These are phyloP conservation scores for Suillus variegatus DNA, from an alignment of 768 basidiomycete species.

Conservation along the genomic window DNA sequence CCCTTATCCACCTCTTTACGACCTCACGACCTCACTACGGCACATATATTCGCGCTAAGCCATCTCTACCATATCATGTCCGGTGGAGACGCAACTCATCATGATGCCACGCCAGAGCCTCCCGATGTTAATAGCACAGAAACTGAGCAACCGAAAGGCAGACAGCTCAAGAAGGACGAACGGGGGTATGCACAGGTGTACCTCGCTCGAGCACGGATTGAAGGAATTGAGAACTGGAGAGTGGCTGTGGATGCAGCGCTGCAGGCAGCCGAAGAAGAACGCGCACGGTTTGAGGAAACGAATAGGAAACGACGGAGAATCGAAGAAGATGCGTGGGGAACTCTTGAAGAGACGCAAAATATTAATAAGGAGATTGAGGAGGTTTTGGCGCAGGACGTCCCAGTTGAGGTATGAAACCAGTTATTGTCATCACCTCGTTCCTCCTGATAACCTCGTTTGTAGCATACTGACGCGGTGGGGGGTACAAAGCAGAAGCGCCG, in stretches of 20 bases:
- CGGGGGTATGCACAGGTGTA: neutral
- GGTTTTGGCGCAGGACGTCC: neutral
- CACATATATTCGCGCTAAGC: neutral
- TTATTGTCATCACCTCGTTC: neutral
- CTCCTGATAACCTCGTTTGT: neutral
- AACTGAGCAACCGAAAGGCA: neutral
- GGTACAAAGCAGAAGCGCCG: constrained; percentile 5
- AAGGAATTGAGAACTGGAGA: constrained; percentile 6
- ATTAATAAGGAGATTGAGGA: neutral
- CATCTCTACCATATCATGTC: constrained; percentile 4
- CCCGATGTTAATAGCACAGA: neutral
- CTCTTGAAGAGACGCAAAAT: neutral
- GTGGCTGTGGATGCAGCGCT: constrained; percentile 4
- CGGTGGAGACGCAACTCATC: neutral
- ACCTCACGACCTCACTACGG: constrained; percentile 3
- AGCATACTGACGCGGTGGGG: neutral
- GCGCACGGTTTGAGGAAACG: neutral
- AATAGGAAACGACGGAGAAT: constrained; percentile 1
- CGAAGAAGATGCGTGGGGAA: neutral
- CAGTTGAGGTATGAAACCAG: neutral
- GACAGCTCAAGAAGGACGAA: neutral
- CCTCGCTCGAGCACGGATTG: constrained; percentile 4
- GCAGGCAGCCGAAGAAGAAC: constrained; percentile 6
- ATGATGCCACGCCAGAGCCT: neutral
- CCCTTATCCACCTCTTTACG: neutral